Evolutionary conservation across 164 flowering plant species (phyloP), one percentile per base, ranked within the genome.

Genomic region (Annona cherimola): DNA sequence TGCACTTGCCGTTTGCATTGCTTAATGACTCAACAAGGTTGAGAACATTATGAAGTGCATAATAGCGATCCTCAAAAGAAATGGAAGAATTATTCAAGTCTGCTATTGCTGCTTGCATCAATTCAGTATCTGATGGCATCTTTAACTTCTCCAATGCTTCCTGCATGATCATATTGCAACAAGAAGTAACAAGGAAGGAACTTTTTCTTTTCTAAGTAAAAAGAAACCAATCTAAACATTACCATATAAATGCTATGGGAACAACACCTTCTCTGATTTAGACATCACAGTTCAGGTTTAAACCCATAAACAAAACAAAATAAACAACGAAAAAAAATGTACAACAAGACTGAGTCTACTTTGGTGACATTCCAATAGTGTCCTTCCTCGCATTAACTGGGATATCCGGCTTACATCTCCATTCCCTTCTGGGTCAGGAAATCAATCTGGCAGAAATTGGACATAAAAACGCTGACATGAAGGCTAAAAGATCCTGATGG

Each of bases 1-100:
- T n/a, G 4, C 42, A 69, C 50, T 46, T 80, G 91, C 99, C 96
- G 80, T 91, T 91, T 68, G 99, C 98, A 79, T 91, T 93, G 76
- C 93, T 93, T 44, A 95, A 87, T 63, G 90, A 83, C 83, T 95
- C 99, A 69, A 93, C 97, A 76, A 95, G 94, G 54, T 87, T 68
- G 54, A 93, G 77, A 73, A 95, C 90, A 79, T 93, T 94, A 57
- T 87, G 77, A 5, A 95, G 75, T 1, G 97, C 99, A 74, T 88
- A 93, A 40, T 66, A 86, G 20, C 77, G 90, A 72, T 89, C 92
- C 76, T 91, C 93, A 62, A 88, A 69, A 70, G 96, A 75, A 67
- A 86, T 67, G 35, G 98, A 86, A 3, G 83, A 79, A 80, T 95
- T 90, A 63, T 82, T 95, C 78, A 95, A 81, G 81, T 91, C 93